Percentiles rank a stretch among this genome's conserved stretches.
Conservation (phyloP, 805 yeast species). For the Ogataea salicorniae region DNA sequence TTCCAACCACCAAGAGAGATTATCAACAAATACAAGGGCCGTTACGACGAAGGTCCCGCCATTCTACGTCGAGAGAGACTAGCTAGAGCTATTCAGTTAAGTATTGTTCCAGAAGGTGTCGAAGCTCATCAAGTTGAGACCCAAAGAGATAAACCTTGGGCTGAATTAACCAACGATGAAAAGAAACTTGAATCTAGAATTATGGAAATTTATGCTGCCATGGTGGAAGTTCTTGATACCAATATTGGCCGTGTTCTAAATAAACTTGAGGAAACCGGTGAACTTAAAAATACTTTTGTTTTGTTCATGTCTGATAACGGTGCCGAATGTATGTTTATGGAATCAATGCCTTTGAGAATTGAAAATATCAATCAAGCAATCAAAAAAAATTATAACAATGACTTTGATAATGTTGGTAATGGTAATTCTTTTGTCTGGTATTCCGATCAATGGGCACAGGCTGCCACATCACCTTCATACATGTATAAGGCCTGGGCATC, state of each 20-base stretch:
- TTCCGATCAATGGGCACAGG: conserved; percentile 58
- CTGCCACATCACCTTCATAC: conserved; percentile 52
- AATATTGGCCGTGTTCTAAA: conserved; percentile 47
- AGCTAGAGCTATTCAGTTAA: conserved; percentile 36
- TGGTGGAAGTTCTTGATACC: conserved; percentile 52
- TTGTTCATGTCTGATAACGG: conserved; percentile 61
- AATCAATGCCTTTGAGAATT: conserved; percentile 41
- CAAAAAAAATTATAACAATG: conserved; percentile 36
- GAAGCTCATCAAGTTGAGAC: conserved; percentile 42
- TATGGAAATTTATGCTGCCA: conserved; percentile 60
- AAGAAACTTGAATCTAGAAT: conserved; percentile 35
- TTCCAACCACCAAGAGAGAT: conserved; percentile 50
- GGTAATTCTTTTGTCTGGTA: conserved; percentile 45
- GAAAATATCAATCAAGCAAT: conserved; percentile 26
- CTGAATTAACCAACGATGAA: conserved; percentile 35
- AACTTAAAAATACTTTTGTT: conserved; percentile 51
- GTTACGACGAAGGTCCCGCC: conserved; percentile 45
- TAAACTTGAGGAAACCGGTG: conserved; percentile 36
- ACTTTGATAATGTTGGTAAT: conserved; percentile 43
- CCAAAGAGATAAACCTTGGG: conserved; percentile 39
- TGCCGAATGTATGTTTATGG: conserved; percentile 55
- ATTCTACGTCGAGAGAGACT: conserved; percentile 37
- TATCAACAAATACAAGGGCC: conserved; percentile 43
- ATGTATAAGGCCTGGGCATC: conserved; percentile 54
- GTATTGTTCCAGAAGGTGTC: conserved; percentile 40